Evolutionary conservation across 192 early-diverging fungal species (phyloP).

Genomic region (Haplosporangium gracile): DNA sequence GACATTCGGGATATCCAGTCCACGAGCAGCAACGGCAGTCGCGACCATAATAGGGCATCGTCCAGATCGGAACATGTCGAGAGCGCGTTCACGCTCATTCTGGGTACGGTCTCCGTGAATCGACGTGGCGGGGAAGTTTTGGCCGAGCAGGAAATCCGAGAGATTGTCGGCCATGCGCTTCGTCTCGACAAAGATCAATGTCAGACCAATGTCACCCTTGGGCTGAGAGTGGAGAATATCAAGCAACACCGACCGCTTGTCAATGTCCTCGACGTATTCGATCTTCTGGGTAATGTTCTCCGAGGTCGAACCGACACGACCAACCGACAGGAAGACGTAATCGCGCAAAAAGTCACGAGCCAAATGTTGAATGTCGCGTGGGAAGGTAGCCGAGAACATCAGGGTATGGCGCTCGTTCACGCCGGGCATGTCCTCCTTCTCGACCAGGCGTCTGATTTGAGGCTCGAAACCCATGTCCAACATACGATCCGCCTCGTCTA

Average conservation of each 20-base stretch:
- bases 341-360: constrained; percentile 85
- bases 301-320: constrained; percentile 94
- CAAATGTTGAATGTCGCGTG: constrained; percentile 86
- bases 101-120: constrained; percentile 99
- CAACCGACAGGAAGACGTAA: constrained; percentile 89
- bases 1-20: constrained; percentile 90
- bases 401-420: constrained; percentile 87
- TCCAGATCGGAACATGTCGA: constrained; percentile 89
- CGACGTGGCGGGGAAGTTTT: constrained; percentile 88
- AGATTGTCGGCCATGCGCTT: constrained; percentile 94
- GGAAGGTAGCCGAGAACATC: constrained; percentile 97
- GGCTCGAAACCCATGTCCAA: constrained; percentile 95
- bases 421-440: constrained; percentile 75
- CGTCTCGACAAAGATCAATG: constrained; percentile 97
- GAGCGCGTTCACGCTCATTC: constrained; percentile 91
- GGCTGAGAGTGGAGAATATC: constrained; percentile 78
- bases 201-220: constrained; percentile 72
- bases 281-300: constrained; percentile 96
- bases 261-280: constrained; percentile 93
- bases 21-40: constrained; percentile 97
- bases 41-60: constrained; percentile 90
- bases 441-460: constrained; percentile 90
- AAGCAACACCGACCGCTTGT: constrained; percentile 91
- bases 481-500: constrained; percentile 98
- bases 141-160: constrained; percentile 78